Percentiles rank a stretch among this genome's conserved stretches.
Evolutionary conservation across 208 protist species (phyloP).

Genomic region (Leishmania martiniquensis): DNA sequence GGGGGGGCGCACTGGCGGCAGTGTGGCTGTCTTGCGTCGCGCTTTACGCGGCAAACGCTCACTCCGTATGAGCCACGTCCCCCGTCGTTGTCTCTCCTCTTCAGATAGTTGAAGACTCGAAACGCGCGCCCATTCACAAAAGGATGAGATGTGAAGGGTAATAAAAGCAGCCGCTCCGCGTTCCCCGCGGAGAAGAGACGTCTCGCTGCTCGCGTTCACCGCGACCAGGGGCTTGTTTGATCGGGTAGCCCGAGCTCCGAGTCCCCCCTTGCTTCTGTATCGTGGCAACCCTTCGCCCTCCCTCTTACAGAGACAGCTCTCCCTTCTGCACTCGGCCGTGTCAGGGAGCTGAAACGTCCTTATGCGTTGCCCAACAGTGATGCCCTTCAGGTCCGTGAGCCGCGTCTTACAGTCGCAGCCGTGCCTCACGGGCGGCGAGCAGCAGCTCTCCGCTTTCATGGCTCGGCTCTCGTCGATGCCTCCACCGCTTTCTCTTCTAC

Average conservation of each 20-base stretch:
- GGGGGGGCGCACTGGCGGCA: too few species aligned
- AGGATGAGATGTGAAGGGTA: background rate
- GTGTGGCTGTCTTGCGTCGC: too few species aligned
- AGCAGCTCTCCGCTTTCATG: background rate
- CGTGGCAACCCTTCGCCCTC: too few species aligned
- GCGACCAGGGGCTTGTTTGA: too few species aligned
- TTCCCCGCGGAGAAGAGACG: background rate
- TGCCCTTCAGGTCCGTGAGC: background rate
- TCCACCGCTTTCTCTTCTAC: background rate
- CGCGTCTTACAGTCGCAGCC: background rate
- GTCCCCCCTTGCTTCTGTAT: too few species aligned
- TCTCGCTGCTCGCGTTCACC: slow-evolving; percentile 36
- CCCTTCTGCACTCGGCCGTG: too few species aligned
- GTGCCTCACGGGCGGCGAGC: background rate
- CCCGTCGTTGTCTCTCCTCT: background rate
- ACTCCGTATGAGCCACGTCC: background rate
- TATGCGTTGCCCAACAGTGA: background rate
- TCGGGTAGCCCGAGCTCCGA: too few species aligned
- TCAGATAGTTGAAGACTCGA: background rate
- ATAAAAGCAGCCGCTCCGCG: background rate
- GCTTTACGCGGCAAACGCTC: too few species aligned
- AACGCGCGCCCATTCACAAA: background rate
- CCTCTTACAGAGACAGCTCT: too few species aligned
- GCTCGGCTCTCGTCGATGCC: too few species aligned
- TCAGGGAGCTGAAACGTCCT: background rate